Evolutionary conservation across 1,284 basidiomycete genomes (phyloP).

Genomic region (Apiotrichum brassicae): DNA sequence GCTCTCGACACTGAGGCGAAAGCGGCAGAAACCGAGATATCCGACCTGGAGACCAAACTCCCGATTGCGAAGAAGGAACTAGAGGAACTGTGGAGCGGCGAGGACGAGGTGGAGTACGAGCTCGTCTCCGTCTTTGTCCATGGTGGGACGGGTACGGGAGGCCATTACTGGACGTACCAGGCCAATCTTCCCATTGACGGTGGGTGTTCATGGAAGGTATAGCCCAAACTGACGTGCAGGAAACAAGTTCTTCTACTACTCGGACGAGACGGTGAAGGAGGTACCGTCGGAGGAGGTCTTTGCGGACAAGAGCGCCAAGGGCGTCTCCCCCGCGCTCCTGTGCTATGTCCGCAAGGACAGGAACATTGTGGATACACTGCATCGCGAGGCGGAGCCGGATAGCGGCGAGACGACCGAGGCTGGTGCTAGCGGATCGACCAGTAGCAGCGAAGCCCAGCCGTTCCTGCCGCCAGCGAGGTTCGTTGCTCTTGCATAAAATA

Average conservation of each 20-base stretch:
- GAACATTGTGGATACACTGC: conserved; percentile 36
- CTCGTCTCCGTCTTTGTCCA: conserved; percentile 95
- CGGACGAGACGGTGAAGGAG: conserved; percentile 70
- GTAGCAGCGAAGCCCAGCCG: too few relatives aligned
- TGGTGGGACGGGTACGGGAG: conserved; percentile 58
- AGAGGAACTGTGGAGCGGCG: conserved; percentile 70
- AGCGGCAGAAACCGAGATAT: conserved; percentile 58
- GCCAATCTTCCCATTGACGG: conserved; percentile 38
- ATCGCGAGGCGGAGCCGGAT: conserved; percentile 25
- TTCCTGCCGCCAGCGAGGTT: too few relatives aligned
- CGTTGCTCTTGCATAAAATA: too few relatives aligned
- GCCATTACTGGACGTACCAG: conserved; percentile 48
- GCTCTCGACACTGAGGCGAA: conserved; percentile 52
- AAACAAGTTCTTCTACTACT: conserved; percentile 91
- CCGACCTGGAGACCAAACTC: conserved; percentile 55
- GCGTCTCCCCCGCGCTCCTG: conserved; percentile 45
- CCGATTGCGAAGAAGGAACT: conserved; percentile 61
- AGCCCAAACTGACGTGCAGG: conserved; percentile 32
- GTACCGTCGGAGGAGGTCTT: conserved; percentile 38
- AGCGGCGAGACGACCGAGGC: too few relatives aligned
- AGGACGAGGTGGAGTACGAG: conserved; percentile 68
- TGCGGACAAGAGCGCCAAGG: conserved; percentile 26
- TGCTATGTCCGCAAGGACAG: conserved; percentile 45
- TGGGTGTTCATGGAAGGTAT: conserved; percentile 19
- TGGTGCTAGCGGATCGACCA: too few relatives aligned